A percentile compares a stretch with the other conserved stretches of the same genome.
These are phyloP conservation scores for Arthroderma uncinatum DNA, from an alignment of 2,329 filamentous ascomycete species.

Conservation along the genomic window DNA sequence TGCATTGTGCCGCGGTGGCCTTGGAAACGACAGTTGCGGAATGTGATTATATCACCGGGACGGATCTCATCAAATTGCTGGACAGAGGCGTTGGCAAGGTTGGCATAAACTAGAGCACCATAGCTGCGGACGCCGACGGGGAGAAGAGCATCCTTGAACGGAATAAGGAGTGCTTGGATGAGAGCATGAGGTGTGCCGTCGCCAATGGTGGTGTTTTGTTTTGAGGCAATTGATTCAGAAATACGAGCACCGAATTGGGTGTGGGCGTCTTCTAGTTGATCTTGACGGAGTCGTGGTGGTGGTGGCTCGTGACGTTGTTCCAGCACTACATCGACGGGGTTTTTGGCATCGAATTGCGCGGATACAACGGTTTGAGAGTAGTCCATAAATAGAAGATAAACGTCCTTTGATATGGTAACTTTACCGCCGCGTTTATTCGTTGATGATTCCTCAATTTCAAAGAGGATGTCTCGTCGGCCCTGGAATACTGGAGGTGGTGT, in stretches of 20 bases:
- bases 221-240: conserved; percentile 54
- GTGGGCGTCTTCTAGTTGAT: conserved; percentile 82
- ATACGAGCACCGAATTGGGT: conserved; percentile 70
- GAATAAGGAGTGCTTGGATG: conserved; percentile 65
- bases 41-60: conserved; percentile 79
- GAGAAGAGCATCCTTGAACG: conserved; percentile 59
- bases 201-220: conserved; percentile 69
- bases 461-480: conserved; percentile 69
- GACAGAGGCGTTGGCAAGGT: conserved; percentile 86
- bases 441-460: conserved; percentile 68
- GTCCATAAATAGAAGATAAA: conserved; percentile 85
- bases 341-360: conserved; percentile 62
- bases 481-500: conserved; percentile 72
- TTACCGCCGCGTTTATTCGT: conserved; percentile 59
- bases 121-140: conserved; percentile 85
- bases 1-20: conserved; percentile 94
- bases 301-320: conserved; percentile 82
- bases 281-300: conserved; percentile 70
- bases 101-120: conserved; percentile 85
- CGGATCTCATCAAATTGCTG: conserved; percentile 88
- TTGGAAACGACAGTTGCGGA: conserved; percentile 89
- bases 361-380: conserved; percentile 91
- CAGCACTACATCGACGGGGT: conserved; percentile 60
- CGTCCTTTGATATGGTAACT: conserved; percentile 61
- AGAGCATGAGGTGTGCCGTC: conserved; percentile 73